phyloP scores from a whole-genome alignment of 169 alveolate genomes.

The Besnoitia besnoiti region DNA sequence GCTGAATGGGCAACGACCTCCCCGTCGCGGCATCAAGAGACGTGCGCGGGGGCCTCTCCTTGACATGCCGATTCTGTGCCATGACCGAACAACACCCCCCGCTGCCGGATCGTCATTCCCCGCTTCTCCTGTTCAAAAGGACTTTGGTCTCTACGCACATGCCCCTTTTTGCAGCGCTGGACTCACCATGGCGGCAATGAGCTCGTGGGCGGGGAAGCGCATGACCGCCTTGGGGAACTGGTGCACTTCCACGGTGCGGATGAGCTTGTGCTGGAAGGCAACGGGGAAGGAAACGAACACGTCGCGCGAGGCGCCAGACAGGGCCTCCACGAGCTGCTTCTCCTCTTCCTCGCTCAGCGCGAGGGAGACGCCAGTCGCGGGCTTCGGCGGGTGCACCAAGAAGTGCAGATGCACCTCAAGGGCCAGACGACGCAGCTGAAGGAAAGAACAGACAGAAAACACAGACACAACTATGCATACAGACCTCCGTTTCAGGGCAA shows the following conservation, averaged over 20 bases:
- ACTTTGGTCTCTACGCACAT: not conserved
- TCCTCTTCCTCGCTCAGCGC: slow-evolving; percentile 10
- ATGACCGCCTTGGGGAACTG: slow-evolving; percentile 22
- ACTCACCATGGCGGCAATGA: slow-evolving; percentile 38
- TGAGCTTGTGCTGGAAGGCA: slow-evolving; percentile 30
- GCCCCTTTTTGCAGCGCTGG: too few species aligned
- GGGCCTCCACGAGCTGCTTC: not conserved
- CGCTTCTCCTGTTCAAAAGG: not conserved
- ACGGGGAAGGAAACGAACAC: not conserved
- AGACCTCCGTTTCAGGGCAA: not conserved
- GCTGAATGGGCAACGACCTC: too few species aligned
- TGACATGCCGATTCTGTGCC: not conserved
- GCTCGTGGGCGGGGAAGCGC: slow-evolving; percentile 41
- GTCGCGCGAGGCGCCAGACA: not conserved
- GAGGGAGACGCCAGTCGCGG: not conserved
- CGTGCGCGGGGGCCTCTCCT: too few species aligned
- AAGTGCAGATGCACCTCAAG: not conserved
- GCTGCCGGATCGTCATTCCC: not conserved
- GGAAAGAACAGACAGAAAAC: not conserved
- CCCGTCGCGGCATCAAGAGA: too few species aligned
- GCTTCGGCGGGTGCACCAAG: not conserved
- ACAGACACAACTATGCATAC: not conserved
- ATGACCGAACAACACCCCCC: not conserved
- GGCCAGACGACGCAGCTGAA: not conserved
- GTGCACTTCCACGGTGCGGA: not conserved